A percentile compares a stretch with the other conserved stretches of the same genome.
Conservation (phyloP, 345 rosid genomes). For the Eucalyptus cladocalyx region DNA sequence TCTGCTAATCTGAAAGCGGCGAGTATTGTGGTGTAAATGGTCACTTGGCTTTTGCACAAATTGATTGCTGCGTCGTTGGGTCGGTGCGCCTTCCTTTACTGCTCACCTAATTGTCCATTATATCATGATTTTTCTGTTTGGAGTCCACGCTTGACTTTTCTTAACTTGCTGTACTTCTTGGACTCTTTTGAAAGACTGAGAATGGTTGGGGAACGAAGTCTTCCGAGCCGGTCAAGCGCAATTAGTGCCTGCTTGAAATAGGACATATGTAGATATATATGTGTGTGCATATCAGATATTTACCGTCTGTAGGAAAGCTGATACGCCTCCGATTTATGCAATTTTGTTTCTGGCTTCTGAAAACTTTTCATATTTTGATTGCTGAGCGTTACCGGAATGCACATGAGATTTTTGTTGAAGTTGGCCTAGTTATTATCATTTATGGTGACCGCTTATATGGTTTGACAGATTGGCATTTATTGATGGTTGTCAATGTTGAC, state of each 20-base stretch:
- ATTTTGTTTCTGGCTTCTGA: background rate
- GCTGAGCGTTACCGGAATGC: background rate
- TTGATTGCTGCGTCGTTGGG: background rate
- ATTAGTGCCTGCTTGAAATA: background rate
- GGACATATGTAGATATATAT: background rate
- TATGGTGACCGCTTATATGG: background rate
- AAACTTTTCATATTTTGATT: background rate
- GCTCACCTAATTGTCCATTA: background rate
- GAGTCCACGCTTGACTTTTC: background rate
- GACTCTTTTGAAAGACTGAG: background rate
- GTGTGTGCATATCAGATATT: background rate
- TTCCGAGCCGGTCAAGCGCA: background rate
- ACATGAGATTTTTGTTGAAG: background rate
- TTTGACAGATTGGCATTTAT: background rate
- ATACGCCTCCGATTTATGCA: background rate
- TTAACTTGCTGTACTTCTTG: background rate
- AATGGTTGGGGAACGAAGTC: background rate
- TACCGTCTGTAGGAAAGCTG: background rate
- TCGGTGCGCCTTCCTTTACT: background rate
- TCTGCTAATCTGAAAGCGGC: background rate
- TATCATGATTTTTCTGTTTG: background rate
- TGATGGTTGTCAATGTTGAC: background rate
- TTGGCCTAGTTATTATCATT: background rate
- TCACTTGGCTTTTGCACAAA: background rate
- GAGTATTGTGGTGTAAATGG: background rate